phyloP scores from a whole-genome alignment of 352 stramenopile species.

The Globisporangium heterothallicum region DNA sequence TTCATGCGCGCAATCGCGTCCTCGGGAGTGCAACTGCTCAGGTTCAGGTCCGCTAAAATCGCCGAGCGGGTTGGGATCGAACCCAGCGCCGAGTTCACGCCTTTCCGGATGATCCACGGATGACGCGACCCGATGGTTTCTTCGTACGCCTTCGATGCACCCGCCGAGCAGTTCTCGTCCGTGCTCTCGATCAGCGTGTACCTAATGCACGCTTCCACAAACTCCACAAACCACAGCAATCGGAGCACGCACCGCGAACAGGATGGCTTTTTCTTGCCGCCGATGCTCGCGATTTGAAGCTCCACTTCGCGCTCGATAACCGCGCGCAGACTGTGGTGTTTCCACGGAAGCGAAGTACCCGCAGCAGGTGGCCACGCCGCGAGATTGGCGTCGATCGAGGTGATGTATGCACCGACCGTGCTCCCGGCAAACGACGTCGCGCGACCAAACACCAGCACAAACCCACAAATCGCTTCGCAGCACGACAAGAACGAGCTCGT shows the following conservation, averaged over 20 bases:
- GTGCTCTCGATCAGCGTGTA: constrained; percentile 62
- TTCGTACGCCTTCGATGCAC: constrained; percentile 75
- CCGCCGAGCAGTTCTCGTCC: constrained; percentile 58
- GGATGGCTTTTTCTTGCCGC: constrained; percentile 82
- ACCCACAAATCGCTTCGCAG: constrained; percentile 61
- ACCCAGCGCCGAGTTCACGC: constrained; percentile 65
- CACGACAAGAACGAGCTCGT: constrained; percentile 43
- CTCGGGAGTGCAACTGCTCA: constrained; percentile 24
- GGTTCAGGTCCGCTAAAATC: constrained; percentile 47
- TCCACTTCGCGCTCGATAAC: constrained; percentile 66
- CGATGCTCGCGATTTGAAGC: constrained; percentile 44
- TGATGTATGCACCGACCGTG: constrained; percentile 70
- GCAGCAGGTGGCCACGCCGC: constrained; percentile 29
- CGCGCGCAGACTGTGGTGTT: constrained; percentile 42
- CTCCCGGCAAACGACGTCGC: constrained; percentile 77
- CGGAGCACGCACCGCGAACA: constrained; percentile 66
- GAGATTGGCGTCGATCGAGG: constrained; percentile 61
- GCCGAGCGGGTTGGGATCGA: constrained; percentile 54
- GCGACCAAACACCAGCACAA: constrained; percentile 73
- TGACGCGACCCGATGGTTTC: constrained; percentile 77
- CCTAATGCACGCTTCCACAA: constrained; percentile 68
- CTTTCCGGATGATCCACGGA: constrained; percentile 81
- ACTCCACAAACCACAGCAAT: constrained; percentile 80
- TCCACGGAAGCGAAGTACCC: constrained; percentile 30
- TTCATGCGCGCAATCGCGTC: constrained; percentile 32